Percentiles rank a stretch among this genome's conserved stretches.
These are phyloP conservation scores for Trichoderma guizhouense DNA, from an alignment of 2,329 filamentous ascomycete species.

Conservation along the genomic window DNA sequence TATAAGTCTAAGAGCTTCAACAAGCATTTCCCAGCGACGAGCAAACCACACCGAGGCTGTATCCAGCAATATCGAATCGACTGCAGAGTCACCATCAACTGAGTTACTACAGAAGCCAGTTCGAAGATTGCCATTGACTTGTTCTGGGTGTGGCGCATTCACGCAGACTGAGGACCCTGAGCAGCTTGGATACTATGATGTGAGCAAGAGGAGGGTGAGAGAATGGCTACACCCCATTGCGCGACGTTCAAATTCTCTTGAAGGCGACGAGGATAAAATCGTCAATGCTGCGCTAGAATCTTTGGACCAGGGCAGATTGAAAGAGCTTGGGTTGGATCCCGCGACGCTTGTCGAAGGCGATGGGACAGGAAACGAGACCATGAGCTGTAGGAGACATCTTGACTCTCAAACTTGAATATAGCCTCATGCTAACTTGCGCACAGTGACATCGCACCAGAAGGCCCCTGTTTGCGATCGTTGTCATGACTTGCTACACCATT, in stretches of 20 bases:
- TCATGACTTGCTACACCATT: slow-evolving; percentile 76
- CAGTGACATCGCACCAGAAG: slow-evolving; percentile 27
- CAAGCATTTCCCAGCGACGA: slow-evolving; percentile 22
- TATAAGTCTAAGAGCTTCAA: background rate
- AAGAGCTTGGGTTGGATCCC: slow-evolving; percentile 46
- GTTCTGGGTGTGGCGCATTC: slow-evolving; percentile 63
- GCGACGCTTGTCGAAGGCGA: slow-evolving; percentile 35
- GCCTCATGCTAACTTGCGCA: background rate
- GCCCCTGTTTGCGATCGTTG: slow-evolving; percentile 80
- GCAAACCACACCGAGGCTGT: slow-evolving; percentile 28
- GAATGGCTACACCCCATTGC: slow-evolving; percentile 39
- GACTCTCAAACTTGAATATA: background rate
- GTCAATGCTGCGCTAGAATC: slow-evolving; percentile 44
- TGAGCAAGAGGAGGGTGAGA: slow-evolving; percentile 49
- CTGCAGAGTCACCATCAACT: background rate
- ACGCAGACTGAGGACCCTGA: slow-evolving; percentile 52
- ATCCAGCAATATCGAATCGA: slow-evolving; percentile 1
- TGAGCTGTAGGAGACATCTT: slow-evolving; percentile 6
- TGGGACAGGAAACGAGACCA: slow-evolving; percentile 21
- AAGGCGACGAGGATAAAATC: slow-evolving; percentile 43
- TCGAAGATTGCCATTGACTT: slow-evolving; percentile 51
- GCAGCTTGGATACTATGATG: slow-evolving; percentile 55
- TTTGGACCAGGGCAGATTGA: slow-evolving; percentile 41
- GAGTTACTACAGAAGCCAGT: background rate
- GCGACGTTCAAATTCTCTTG: slow-evolving; percentile 19